Evolutionary conservation across 2,329 filamentous ascomycete genomes (phyloP).

Genomic region (Talaromyces marneffei): DNA sequence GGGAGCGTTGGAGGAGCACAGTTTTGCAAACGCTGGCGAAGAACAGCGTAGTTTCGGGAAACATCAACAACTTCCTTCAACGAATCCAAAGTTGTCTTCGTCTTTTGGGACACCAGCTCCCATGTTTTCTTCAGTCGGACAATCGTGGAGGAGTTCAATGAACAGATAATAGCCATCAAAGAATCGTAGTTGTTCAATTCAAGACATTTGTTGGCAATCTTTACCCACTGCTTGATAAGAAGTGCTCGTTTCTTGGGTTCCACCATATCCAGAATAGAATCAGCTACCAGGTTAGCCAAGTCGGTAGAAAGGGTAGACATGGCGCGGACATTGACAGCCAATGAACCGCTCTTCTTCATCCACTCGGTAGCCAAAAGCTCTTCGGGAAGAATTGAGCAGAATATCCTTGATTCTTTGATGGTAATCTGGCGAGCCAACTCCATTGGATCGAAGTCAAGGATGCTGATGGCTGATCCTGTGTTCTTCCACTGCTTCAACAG

Average conservation of each 20-base stretch:
- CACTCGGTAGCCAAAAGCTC: constrained; percentile 88
- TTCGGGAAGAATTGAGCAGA: constrained; percentile 85
- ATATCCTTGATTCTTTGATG: constrained; percentile 83
- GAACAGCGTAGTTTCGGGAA: constrained; percentile 80
- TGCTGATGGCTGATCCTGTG: constrained; percentile 62
- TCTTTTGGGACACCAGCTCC: constrained; percentile 80
- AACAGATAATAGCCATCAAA: constrained; percentile 94
- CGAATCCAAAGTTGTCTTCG: constrained; percentile 69
- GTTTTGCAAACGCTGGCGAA: constrained; percentile 75
- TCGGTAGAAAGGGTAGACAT: constrained; percentile 93
- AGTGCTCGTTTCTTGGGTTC: constrained; percentile 87
- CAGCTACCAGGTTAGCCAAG: constrained; percentile 83
- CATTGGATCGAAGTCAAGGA: constrained; percentile 85
- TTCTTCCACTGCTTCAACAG: constrained; percentile 68
- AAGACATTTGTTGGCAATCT: constrained; percentile 78
- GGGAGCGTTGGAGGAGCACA: constrained; percentile 89
- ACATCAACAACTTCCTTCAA: constrained; percentile 83
- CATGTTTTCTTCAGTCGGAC: constrained; percentile 83
- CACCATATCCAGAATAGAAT: constrained; percentile 81
- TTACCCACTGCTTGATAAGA: constrained; percentile 97
- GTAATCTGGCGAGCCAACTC: constrained; percentile 91
- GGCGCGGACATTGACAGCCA: constrained; percentile 82
- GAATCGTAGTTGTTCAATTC: constrained; percentile 95
- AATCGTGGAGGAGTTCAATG: constrained; percentile 85
- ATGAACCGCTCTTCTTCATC: constrained; percentile 77